Evolutionary conservation across 2,329 filamentous ascomycete species (phyloP), one percentile per base, ranked within the genome.

Genomic region (Pseudogymnoascus sp.): DNA sequence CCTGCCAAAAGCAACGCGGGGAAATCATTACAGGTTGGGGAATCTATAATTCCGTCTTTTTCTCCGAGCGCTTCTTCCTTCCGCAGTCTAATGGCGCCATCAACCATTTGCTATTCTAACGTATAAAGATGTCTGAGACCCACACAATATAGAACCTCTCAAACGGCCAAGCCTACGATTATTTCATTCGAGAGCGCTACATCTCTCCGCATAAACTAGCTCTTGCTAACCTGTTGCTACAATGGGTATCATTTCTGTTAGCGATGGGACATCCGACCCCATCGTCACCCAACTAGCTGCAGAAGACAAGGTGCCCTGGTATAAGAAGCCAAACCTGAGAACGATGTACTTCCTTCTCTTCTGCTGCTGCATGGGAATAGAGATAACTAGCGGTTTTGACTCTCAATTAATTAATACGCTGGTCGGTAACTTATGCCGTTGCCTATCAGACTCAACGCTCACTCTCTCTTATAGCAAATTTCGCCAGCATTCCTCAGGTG

Each of bases 351-450:
- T 75, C 18, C 67, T 67, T 45, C 68, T 75, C 37, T 67, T 80
- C 34, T 76, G 77, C 10, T 75, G 76, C 26, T 80, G 76, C 67
- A 76, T 81, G 67, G 78, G 78, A 48, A 77, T 81, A 39, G 79
- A 81, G 66, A 79, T 79, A 33, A 81, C 78, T 0, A 78, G 76
- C n/a, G 78, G 79, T 0, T 81, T 80, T 60, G 78, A 81, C 63
- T 78, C 76, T 3, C 77, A 74, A 12, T 73, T 78, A 69, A 75
- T 77, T 67, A 77, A 77, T 61, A 73, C 72, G 30, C 65, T 77
- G 9, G 38, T 45, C 13, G 19, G 38, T 74, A 77, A 63, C 65
- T 69, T 3, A 63, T 74, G 21, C 19, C 38, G 23, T 23, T 45
- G 19, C 38, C 38, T 19, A 45, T 45, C 19, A 45, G 12, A 45